These are phyloP conservation scores for Yarrowia sp. DNA, from an alignment of 805 yeast species.

Conservation along the genomic window DNA sequence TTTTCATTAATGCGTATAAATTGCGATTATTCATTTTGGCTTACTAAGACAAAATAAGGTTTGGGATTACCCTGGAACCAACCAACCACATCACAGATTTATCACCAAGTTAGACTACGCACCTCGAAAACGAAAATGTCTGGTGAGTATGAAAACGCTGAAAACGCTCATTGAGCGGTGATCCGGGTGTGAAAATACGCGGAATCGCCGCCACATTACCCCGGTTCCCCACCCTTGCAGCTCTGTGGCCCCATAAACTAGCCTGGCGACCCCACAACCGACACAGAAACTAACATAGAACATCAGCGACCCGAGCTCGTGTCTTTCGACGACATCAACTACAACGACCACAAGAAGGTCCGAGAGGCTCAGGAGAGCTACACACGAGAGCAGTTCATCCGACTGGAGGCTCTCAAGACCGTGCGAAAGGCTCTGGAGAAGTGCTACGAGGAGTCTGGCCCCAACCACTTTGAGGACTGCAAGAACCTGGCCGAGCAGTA, in stretches of 20 bases:
- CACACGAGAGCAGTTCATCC: conserved; percentile 80
- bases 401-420: conserved; percentile 68
- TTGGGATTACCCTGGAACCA: conserved; percentile 3
- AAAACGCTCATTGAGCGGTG: neutral
- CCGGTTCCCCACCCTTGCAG: neutral
- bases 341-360: conserved; percentile 66
- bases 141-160: conserved; percentile 26
- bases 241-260: too few relatives aligned
- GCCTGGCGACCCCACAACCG: neutral
- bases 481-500: conserved; percentile 72
- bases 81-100: conserved; percentile 39
- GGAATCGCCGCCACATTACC: neutral
- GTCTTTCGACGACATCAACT: conserved; percentile 83
- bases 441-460: conserved; percentile 67
- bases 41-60: conserved; percentile 1
- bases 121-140: conserved; percentile 35
- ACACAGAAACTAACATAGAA: conserved; percentile 38
- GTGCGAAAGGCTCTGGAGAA: conserved; percentile 77
- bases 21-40: neutral
- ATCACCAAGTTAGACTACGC: conserved; percentile 35
- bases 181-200: neutral
- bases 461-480: conserved; percentile 79
- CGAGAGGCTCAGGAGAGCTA: conserved; percentile 77
- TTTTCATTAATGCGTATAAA: too few relatives aligned
- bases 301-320: conserved; percentile 66